These are phyloP conservation scores for Magnusiomyces sp. DNA, from an alignment of 1,139 yeast genomes.

Conservation along the genomic window DNA sequence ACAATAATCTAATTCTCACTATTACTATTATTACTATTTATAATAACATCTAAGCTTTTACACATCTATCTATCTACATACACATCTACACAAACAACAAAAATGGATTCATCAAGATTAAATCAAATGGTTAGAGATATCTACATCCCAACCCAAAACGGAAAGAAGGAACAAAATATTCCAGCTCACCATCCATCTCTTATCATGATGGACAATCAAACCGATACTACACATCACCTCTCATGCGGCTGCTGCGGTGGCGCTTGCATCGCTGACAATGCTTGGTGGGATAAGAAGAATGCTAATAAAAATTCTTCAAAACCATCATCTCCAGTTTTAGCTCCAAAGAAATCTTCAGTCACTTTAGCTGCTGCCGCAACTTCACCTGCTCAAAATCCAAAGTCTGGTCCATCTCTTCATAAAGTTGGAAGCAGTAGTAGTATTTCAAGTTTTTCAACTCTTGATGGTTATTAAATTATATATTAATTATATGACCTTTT, in stretches of 20 bases:
- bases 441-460: conserved; percentile 7
- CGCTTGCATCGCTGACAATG: conserved; percentile 40
- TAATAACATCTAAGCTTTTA: background rate
- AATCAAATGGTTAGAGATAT: conserved; percentile 35
- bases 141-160: conserved; percentile 35
- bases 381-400: conserved; percentile 1
- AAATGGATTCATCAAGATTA: conserved; percentile 38
- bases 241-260: conserved; percentile 43
- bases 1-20: background rate
- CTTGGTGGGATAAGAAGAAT: conserved; percentile 36
- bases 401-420: conserved; percentile 2
- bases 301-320: too few relatives aligned
- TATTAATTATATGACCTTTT: background rate
- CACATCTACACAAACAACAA: conserved; percentile 11
- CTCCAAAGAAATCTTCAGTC: background rate
- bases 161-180: conserved; percentile 21
- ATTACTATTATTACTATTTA: background rate
- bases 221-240: conserved; percentile 39
- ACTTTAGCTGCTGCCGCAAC: background rate
- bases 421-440: conserved; percentile 8
- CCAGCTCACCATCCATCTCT: conserved; percentile 13
- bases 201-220: conserved; percentile 31
- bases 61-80: conserved; percentile 1
- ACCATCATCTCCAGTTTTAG: too few relatives aligned
- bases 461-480: background rate